Conservation (phyloP, 306 rosid species). For the Comarum palustre region DNA sequence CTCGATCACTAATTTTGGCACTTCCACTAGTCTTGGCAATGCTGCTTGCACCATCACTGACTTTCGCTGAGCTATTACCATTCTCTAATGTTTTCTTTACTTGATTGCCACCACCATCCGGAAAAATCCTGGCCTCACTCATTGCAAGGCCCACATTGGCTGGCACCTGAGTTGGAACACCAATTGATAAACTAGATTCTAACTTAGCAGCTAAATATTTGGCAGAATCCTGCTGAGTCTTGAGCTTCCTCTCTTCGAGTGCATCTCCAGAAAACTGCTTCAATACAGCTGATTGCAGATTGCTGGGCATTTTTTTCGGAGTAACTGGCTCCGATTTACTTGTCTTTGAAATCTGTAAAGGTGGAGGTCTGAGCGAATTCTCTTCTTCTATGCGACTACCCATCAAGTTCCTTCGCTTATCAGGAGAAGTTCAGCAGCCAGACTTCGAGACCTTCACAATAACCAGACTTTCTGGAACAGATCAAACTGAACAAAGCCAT, state of each 20-base stretch:
- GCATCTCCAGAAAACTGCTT: conserved; percentile 27
- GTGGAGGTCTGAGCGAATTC: conserved; percentile 31
- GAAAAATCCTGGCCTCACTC: conserved; percentile 16
- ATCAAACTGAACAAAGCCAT: conserved; percentile 28
- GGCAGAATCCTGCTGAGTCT: conserved; percentile 19
- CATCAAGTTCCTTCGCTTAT: conserved; percentile 24
- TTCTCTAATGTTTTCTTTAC: conserved; percentile 29
- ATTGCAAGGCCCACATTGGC: neutral
- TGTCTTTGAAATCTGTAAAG: conserved; percentile 35
- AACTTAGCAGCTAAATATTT: conserved; percentile 31
- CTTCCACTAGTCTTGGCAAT: conserved; percentile 43
- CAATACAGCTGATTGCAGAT: conserved; percentile 22
- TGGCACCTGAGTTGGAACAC: conserved; percentile 31
- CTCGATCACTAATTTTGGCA: conserved; percentile 31
- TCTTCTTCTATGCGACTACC: conserved; percentile 34
- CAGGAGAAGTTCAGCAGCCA: conserved; percentile 33
- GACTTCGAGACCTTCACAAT: conserved; percentile 35
- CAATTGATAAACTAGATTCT: conserved; percentile 29
- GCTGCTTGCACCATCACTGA: conserved; percentile 39
- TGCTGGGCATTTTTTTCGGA: conserved; percentile 26
- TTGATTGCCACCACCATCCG: conserved; percentile 24
- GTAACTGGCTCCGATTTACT: conserved; percentile 42
- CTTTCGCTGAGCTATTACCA: conserved; percentile 23
- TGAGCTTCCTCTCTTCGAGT: conserved; percentile 11
- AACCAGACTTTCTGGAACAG: conserved; percentile 22